Evolutionary conservation across 2,329 filamentous ascomycete species (phyloP).

Genomic region (Verticillium nubilum): DNA sequence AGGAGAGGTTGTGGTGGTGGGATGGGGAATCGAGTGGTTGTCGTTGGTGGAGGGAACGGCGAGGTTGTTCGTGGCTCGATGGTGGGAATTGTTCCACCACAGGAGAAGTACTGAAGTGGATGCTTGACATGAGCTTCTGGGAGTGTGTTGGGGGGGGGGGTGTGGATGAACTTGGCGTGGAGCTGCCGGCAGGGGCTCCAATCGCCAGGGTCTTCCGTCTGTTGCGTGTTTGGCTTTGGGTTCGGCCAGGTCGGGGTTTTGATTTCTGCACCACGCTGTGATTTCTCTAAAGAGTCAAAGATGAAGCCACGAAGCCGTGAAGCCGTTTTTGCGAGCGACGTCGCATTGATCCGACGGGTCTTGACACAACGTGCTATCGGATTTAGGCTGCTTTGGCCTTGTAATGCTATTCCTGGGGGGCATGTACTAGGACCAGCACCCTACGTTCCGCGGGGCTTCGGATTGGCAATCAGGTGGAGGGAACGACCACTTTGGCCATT

Average conservation of each 20-base stretch:
- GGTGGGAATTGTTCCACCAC: constrained; percentile 14
- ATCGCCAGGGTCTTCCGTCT: not conserved
- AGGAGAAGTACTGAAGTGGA: constrained; percentile 11
- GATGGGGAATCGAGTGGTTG: constrained; percentile 5
- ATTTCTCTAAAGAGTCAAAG: not conserved
- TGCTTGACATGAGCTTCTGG: constrained; percentile 8
- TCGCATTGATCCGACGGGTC: not conserved
- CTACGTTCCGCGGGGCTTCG: not conserved
- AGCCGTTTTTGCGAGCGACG: not conserved
- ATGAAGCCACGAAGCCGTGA: not conserved
- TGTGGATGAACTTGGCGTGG: constrained; percentile 10
- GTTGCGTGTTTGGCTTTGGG: not conserved
- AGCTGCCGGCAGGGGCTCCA: constrained; percentile 2
- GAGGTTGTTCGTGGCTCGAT: constrained; percentile 7
- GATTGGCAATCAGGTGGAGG: not conserved
- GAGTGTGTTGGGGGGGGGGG: not conserved
- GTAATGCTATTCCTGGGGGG: not conserved
- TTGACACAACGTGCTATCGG: not conserved
- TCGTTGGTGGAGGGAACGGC: constrained; percentile 15
- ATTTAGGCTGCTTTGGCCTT: not conserved
- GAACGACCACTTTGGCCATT: not conserved
- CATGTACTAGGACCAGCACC: not conserved
- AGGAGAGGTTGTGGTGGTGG: constrained; percentile 6
- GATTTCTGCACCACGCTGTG: not conserved
- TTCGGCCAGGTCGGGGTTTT: not conserved